Evolutionary conservation across 208 protist species (phyloP).

Genomic region (Leishmania aethiopica): DNA sequence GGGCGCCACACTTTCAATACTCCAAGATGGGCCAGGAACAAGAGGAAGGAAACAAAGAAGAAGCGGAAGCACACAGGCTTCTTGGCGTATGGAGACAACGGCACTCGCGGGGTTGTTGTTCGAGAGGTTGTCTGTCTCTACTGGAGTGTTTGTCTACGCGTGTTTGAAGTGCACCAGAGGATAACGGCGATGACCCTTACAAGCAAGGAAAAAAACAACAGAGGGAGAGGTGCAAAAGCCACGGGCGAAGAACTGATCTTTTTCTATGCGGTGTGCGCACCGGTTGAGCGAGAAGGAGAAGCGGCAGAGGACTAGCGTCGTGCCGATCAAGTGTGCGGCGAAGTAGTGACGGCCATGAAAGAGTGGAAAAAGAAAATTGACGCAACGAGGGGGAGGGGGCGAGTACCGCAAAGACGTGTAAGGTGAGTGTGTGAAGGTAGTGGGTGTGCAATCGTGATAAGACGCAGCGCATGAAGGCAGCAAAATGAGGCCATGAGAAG

Average conservation of each 20-base stretch:
- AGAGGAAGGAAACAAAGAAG: slow-evolving; percentile 4
- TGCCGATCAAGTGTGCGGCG: neutral
- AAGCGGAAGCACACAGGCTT: neutral
- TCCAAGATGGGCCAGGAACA: neutral
- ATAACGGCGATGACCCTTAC: neutral
- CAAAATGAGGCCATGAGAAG: neutral
- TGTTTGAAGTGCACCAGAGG: neutral
- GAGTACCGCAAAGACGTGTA: neutral
- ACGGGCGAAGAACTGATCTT: neutral
- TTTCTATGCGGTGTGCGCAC: neutral
- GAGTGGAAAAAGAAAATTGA: neutral
- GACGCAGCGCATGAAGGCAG: neutral
- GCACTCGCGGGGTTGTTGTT: neutral
- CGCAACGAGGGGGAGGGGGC: neutral
- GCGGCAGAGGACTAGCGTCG: neutral
- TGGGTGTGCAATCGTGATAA: neutral
- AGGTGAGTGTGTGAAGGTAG: neutral
- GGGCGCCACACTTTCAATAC: neutral
- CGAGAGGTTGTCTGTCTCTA: neutral
- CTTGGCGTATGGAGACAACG: neutral
- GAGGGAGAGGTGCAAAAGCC: neutral
- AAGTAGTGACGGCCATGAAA: neutral
- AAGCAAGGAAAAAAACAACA: neutral
- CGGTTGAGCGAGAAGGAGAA: neutral
- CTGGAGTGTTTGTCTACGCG: neutral